These are phyloP conservation scores for Apiospora saccharicola DNA, from an alignment of 2,329 filamentous ascomycete genomes.

Conservation along the genomic window DNA sequence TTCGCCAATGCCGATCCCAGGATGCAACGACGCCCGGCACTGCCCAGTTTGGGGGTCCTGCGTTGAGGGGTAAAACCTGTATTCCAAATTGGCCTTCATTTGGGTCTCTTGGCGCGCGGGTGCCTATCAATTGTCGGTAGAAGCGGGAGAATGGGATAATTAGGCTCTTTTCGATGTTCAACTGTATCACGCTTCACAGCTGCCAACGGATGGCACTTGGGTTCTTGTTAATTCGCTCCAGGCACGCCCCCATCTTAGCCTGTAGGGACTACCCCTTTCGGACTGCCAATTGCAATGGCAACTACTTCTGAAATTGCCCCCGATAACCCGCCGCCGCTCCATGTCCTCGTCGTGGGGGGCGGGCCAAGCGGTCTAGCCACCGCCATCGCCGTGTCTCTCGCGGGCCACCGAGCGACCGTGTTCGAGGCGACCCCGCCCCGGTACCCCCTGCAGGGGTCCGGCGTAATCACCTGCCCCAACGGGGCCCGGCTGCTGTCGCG, in stretches of 20 bases:
- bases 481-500: not conserved
- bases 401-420: constrained; percentile 22
- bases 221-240: not conserved
- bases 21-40: not conserved
- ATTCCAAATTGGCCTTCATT: not conserved
- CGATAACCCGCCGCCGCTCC: not conserved
- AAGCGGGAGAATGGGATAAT: not conserved
- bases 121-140: not conserved
- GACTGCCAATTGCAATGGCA: not conserved
- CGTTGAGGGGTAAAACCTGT: not conserved
- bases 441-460: constrained; percentile 14
- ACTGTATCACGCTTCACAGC: not conserved
- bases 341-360: constrained; percentile 22
- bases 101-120: not conserved
- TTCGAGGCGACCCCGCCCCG: constrained; percentile 15
- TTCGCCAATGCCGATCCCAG: not conserved
- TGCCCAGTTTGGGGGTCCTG: not conserved
- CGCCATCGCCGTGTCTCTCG: constrained; percentile 22
- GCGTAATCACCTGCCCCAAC: constrained; percentile 13
- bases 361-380: constrained; percentile 27
- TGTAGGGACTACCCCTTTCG: no score
- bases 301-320: not conserved
- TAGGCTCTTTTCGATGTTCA: not conserved
- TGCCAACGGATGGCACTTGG: not conserved
- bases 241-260: no score